Evolutionary conservation across 2,329 filamentous ascomycete genomes (phyloP).

Genomic region (Sarocladium brachiariae): DNA sequence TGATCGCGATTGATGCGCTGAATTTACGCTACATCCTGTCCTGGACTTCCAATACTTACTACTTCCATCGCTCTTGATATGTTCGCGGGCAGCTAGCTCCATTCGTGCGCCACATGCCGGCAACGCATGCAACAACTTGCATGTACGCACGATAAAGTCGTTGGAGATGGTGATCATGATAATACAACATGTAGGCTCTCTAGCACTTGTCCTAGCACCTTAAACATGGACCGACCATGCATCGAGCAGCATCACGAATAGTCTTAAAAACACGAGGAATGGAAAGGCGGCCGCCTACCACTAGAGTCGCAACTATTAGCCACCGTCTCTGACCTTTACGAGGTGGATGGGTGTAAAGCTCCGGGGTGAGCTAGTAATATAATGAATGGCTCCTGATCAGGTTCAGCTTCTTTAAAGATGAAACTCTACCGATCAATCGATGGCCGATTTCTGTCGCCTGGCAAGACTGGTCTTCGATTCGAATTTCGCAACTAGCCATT

Average conservation of each 20-base stretch:
- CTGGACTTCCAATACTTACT: no score
- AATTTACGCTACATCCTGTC: no score
- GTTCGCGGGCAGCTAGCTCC: not conserved
- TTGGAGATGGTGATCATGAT: not conserved
- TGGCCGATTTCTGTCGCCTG: not conserved
- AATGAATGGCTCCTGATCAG: not conserved
- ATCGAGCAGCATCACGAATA: no score
- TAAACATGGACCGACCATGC: no score
- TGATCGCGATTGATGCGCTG: no score
- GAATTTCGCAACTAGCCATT: no score
- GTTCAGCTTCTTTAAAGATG: slow-evolving; percentile 1
- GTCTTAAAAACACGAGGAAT: no score
- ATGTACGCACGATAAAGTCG: slow-evolving; percentile 1
- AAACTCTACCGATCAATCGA: not conserved
- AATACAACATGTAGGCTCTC: not conserved
- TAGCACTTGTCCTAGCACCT: not conserved
- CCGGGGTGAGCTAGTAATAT: not conserved
- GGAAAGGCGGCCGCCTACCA: not conserved
- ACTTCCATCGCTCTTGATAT: not conserved
- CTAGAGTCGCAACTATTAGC: no score
- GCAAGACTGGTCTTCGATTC: not conserved
- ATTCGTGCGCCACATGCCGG: not conserved
- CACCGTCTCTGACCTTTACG: not conserved
- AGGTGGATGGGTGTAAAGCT: slow-evolving; percentile 4
- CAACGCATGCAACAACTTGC: not conserved